phyloP scores from a whole-genome alignment of 176 grass and related monocot genomes.

The Oryza punctata region DNA sequence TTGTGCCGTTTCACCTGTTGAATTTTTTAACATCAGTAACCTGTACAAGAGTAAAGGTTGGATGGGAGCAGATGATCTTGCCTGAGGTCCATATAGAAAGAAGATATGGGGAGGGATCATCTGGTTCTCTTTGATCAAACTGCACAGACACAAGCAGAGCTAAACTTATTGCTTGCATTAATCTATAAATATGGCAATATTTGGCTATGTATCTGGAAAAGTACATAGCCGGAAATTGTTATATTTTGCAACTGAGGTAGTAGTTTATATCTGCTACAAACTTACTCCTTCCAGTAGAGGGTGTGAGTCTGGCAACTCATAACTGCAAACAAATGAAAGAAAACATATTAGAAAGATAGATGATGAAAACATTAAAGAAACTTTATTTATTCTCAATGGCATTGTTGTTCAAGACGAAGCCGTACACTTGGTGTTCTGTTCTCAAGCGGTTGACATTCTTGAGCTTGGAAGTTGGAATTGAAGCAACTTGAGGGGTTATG shows the following conservation, averaged over 20 bases:
- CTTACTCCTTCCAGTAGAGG: slow-evolving; percentile 70
- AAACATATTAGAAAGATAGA: slow-evolving; percentile 27
- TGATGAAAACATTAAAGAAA: not conserved
- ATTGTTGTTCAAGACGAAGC: slow-evolving; percentile 12
- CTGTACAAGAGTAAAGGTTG: slow-evolving; percentile 5
- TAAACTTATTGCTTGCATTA: slow-evolving; percentile 33
- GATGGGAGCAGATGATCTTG: slow-evolving; percentile 42
- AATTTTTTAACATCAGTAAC: slow-evolving; percentile 24
- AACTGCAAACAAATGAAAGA: slow-evolving; percentile 60
- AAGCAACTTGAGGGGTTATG: slow-evolving; percentile 67
- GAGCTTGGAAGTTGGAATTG: slow-evolving; percentile 77
- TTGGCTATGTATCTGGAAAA: too few relatives aligned
- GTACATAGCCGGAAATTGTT: too few relatives aligned
- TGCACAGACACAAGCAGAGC: slow-evolving; percentile 41
- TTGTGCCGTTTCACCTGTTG: slow-evolving; percentile 78
- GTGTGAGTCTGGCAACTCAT: slow-evolving; percentile 79
- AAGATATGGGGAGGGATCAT: slow-evolving; percentile 85
- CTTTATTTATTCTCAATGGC: slow-evolving; percentile 4
- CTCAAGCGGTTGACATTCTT: slow-evolving; percentile 88
- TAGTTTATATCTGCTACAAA: slow-evolving; percentile 25
- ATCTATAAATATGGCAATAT: not conserved
- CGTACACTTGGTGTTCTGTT: slow-evolving; percentile 96
- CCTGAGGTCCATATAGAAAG: slow-evolving; percentile 90
- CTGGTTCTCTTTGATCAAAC: slow-evolving; percentile 69
- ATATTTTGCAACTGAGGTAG: too few relatives aligned